Evolutionary conservation across 495 filamentous ascomycete genomes (phyloP).

Genomic region (Penicillium waksmanii): DNA sequence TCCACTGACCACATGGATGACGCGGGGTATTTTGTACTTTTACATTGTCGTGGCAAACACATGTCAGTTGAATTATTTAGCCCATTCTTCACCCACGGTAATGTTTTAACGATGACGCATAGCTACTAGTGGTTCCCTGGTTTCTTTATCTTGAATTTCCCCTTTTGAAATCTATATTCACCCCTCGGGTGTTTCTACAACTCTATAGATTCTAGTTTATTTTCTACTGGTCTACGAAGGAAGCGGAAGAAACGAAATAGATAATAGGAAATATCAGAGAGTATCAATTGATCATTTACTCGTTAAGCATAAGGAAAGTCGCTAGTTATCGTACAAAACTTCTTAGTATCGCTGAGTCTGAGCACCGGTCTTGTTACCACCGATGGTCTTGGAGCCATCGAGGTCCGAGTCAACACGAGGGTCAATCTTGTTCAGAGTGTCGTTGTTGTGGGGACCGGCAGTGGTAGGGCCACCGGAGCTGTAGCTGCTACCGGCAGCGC

Average conservation of each 20-base stretch:
- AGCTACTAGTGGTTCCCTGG: not conserved
- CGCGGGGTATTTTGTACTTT: not conserved
- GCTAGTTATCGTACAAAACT: constrained; percentile 13
- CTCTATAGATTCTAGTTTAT: too few species aligned
- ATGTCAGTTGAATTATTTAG: not conserved
- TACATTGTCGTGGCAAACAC: not conserved
- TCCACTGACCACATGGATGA: not conserved
- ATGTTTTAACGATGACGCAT: not conserved
- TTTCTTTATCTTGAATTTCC: too few species aligned
- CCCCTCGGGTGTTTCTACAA: not conserved
- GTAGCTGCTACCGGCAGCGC: constrained; percentile 4
- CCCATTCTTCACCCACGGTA: not conserved
- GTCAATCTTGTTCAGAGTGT: constrained; percentile 59
- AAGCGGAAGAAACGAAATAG: too few species aligned
- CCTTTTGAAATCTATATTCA: not conserved
- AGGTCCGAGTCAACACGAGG: constrained; percentile 37
- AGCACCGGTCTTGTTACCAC: not conserved
- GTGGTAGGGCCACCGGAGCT: constrained; percentile 7
- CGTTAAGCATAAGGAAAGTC: constrained; percentile 7
- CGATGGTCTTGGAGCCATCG: constrained; percentile 24
- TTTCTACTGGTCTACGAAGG: too few species aligned
- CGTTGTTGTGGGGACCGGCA: constrained; percentile 45
- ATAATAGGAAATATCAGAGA: not conserved
- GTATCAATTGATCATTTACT: constrained; percentile 4
- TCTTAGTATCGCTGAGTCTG: constrained; percentile 20